Evolutionary conservation across 2,329 filamentous ascomycete species (phyloP).

Genomic region (Proliferodiscus dingleyae): DNA sequence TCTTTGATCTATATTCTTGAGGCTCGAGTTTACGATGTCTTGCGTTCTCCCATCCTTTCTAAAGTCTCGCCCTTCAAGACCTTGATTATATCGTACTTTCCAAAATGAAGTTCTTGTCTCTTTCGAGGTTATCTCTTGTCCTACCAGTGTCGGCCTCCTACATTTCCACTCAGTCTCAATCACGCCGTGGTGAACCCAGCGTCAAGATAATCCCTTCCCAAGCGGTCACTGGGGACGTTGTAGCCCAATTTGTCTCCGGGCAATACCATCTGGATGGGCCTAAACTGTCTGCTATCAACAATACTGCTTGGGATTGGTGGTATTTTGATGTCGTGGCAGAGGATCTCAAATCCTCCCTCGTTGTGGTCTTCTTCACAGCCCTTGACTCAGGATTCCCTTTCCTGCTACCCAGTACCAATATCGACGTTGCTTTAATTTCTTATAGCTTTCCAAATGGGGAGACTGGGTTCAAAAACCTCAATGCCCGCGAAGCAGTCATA

Average conservation of each 20-base stretch:
- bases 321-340: slow-evolving; percentile 36
- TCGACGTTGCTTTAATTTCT: slow-evolving; percentile 8
- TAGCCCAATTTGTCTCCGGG: slow-evolving; percentile 86
- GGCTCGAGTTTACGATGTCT: too few species aligned
- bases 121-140: not conserved
- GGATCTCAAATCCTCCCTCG: slow-evolving; percentile 26
- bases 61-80: not conserved
- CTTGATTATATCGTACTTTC: not conserved
- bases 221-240: not conserved
- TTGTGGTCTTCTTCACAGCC: slow-evolving; percentile 32
- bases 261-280: slow-evolving; percentile 14
- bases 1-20: too few species aligned
- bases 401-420: not conserved
- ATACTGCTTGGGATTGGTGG: slow-evolving; percentile 32
- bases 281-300: slow-evolving; percentile 18
- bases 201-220: slow-evolving; percentile 2
- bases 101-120: not conserved
- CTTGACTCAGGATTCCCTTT: slow-evolving; percentile 35
- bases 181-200: not conserved
- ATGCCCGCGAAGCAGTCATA: slow-evolving; percentile 11
- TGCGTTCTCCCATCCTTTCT: too few species aligned
- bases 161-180: not conserved
- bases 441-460: slow-evolving; percentile 15
- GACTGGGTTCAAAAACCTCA: not conserved
- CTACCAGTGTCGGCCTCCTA: not conserved